phyloP scores from a whole-genome alignment of 1,284 basidiomycete genomes.

The Phenoliferia sp. region DNA sequence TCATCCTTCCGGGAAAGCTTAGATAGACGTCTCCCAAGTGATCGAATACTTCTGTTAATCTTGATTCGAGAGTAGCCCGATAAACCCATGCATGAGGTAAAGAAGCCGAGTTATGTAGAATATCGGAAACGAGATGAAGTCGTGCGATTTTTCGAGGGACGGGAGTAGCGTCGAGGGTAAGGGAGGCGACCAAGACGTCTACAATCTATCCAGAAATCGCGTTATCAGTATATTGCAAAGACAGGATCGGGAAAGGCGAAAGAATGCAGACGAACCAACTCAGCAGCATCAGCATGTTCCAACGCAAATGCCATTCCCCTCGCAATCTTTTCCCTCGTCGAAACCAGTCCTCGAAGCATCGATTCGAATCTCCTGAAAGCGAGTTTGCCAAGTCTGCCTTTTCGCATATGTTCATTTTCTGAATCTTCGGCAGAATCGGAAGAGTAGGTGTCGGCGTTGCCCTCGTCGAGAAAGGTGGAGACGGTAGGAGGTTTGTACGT shows the following conservation, averaged over 20 bases:
- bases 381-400: constrained; percentile 59
- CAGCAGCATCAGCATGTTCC: constrained; percentile 85
- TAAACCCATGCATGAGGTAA: constrained; percentile 71
- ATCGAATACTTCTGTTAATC: constrained; percentile 83
- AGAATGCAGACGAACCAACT: constrained; percentile 41
- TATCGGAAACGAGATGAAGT: constrained; percentile 91
- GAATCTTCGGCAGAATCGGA: constrained; percentile 93
- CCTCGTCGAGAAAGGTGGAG: constrained; percentile 84
- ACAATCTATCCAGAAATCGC: constrained; percentile 55
- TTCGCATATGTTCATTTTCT: constrained; percentile 59
- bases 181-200: constrained; percentile 76
- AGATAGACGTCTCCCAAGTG: constrained; percentile 88
- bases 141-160: constrained; percentile 94
- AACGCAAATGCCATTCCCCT: constrained; percentile 92
- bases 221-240: neutral
- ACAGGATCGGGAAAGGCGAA: neutral
- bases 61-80: constrained; percentile 80
- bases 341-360: constrained; percentile 80
- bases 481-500: constrained; percentile 52
- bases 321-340: constrained; percentile 83
- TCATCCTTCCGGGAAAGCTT: constrained; percentile 84
- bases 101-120: constrained; percentile 90
- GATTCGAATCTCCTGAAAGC: constrained; percentile 78
- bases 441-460: constrained; percentile 85
- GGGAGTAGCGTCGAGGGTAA: constrained; percentile 79